Base-by-base conservation (phyloP, 169 alveolate genomes). In the Besnoitia besnoiti region DNA sequence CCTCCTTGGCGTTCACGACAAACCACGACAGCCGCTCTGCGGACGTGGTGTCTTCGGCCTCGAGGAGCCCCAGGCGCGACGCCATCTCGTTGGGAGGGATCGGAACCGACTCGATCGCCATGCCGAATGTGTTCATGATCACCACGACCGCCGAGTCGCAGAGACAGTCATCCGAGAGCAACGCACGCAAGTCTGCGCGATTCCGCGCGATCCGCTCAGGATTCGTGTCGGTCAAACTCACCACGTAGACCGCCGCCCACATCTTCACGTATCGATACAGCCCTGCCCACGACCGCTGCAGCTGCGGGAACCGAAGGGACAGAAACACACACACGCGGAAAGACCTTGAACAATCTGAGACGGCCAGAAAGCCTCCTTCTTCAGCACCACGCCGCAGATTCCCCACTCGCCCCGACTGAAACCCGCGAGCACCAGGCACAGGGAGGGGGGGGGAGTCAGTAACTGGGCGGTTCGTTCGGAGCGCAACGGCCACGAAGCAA, bases 181-280 rank as follows among this genome's bases (percentile, higher is more conserved):
- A 37, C 47, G n/a, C 35, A 21, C 46, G 44, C 4, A 89, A 61
- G 10, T 61, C 55, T 8, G 89, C 50, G 50, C 61, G 49, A 46
- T 40, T 73, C 73, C 50, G 16, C 47, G 77, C 50, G 8, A 89
- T 51, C 59, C 85, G 44, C 59, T 62, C 92, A 3, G 89, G 51
- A 24, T 89, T 24, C 40, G 73, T 39, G n/a, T 89, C 85, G 21
- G 39, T 24, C 61, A 73, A 46, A 44, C 42, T 89, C 37, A 89
- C 50, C 85, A 89, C 92, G 92, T 73, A 89, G 37, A 89, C 87
- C 10, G 50, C 79, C 39, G 51, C 50, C 77, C 87, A 51, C 87
- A 89, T 39, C 35, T 89, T 42, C 33, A 89, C 85, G 49, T 49
- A 51, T 35, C 87, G 51, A 37, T 89, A 89, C 44, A 89, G 47